Evolutionary conservation across 495 filamentous ascomycete species (phyloP), one percentile per base, ranked within the genome.

Genomic region (Neurospora sublineolata): DNA sequence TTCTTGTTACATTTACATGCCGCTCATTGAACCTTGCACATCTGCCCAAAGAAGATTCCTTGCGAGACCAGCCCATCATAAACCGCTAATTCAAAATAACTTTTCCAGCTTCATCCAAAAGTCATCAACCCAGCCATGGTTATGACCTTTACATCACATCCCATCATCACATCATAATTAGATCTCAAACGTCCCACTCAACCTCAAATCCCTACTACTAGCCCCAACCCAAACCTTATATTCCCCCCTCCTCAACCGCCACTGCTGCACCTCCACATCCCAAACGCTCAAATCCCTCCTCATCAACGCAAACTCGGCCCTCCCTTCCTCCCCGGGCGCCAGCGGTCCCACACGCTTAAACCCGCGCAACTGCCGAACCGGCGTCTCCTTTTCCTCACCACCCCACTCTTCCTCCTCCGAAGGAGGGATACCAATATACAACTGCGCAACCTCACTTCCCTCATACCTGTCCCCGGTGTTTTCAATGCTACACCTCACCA

Each of bases 181-280:
- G 27, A 36, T 14, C 3, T 11, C 39, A n/a, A 72, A 10, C 1
- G 39, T 58, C 33, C 71, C 74, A 18, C 41, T 39, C n/a, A 76
- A n/a, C 72, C 79, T 72, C 68, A 86, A 79, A 75, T 87, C 84
- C 72, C 85, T 76, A 71, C 84, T 86, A 68, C 84, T 86, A 20
- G 83, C 80, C 12, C 85, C 85, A 36, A 86, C 78, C 69, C 76
- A 81, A 6, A 87, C 70, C 27, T 69, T 73, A 72, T 86, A 85
- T 42, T 73, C 74, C 6, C 85, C 84, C 20, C 73, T 73, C 33
- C 83, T 78, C 78, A 98, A 80, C 36, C 92, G 83, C 94, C 94
- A 98, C 78, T 94, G 94, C 86, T 93, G 91, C 74, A 82, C 80
- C n/a, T 84, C 82, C 12, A 90, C 86, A 78, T 92, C 90, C 94